Conservation (phyloP, 2,329 filamentous ascomycete genomes). For the Aspergillus terreus region DNA sequence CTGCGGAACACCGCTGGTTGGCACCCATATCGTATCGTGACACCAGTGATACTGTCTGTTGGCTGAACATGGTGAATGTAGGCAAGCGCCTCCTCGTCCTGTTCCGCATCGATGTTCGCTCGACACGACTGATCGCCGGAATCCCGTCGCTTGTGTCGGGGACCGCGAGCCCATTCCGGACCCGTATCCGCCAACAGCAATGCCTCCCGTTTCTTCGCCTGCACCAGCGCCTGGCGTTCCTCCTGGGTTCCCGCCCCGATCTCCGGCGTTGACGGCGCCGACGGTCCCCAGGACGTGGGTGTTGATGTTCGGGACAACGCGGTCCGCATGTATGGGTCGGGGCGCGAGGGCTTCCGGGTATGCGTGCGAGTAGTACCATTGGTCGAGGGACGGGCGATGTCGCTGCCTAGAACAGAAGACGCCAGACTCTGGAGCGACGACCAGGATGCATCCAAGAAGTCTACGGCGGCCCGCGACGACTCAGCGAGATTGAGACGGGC, state of each 20-base stretch:
- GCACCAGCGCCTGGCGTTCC: conserved; percentile 43
- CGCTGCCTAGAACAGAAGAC: conserved; percentile 46
- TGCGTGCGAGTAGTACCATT: conserved; percentile 26
- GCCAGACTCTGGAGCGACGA: conserved; percentile 47
- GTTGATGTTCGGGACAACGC: conserved; percentile 20
- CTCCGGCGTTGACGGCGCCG: conserved; percentile 26
- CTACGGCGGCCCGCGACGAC: conserved; percentile 25
- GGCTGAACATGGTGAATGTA: conserved; percentile 85
- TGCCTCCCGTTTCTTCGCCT: conserved; percentile 47
- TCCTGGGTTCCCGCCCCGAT: conserved; percentile 40
- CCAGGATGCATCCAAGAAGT: conserved; percentile 46
- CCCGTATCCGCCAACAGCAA: conserved; percentile 43
- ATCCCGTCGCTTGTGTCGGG: conserved; percentile 45
- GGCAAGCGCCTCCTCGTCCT: conserved; percentile 72
- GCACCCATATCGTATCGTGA: conserved; percentile 87
- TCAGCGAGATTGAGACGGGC: conserved; percentile 20
- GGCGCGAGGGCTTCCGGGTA: conserved; percentile 35
- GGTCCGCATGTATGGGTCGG: conserved; percentile 27
- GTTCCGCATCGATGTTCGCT: conserved; percentile 40
- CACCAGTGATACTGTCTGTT: conserved; percentile 82
- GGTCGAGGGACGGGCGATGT: conserved; percentile 25
- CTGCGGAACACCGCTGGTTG: conserved; percentile 77
- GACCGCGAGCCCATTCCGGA: conserved; percentile 29
- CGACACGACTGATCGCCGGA: conserved; percentile 36
- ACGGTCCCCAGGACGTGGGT: conserved; percentile 41